Evolutionary conservation across 2,329 filamentous ascomycete genomes (phyloP), one percentile per base, ranked within the genome.

Genomic region (Fonsecaea multimorphosa): DNA sequence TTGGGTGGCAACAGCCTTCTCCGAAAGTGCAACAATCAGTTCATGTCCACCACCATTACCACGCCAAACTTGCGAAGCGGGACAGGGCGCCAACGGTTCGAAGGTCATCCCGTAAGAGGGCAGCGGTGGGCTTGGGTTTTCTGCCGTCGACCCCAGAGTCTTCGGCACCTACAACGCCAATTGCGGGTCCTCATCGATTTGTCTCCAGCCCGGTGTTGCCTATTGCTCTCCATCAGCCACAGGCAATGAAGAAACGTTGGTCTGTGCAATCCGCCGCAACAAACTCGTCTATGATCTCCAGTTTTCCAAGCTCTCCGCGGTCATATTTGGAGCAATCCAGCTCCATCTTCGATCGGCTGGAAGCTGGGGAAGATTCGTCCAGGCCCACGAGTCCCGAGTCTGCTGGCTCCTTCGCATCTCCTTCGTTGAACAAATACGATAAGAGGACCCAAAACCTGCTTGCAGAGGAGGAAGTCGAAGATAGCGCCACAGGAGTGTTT

Each of bases 1-100:
- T 96, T 27, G 86, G 85, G 44, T 78, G 82, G 22, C 81, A 82
- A 57, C 79, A 83, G 46, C 73, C 79, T 31, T 60, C 68, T 8
- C 57, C 65, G 11, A 77, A 79, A 34, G 70, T 85, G 2, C 89
- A 90, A 0, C 90, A 91, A 73, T 91, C 95, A 73, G 81, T 97
- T 14, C 94, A 97, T 73, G 91, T 98, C 53, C 94, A 98, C 74
- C 93, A 98, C 73, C 94, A 98, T 75, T 97, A 97, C 74, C 93
- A 97, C 71, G 86, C 89, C 11, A 76, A 79, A 32, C 70, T 74
- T 34, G 71, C 73, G 68, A 79, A 84, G 60, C 89, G 87, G 75
- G 82, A 85, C 24, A 79, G 91, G 9, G 85, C 84, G 12, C 81
- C 87, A 0, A 83, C 85, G 32, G 77, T 74, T n/a, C 64, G 78